These are phyloP conservation scores for Phytophthora fragariae DNA, from an alignment of 352 stramenopile genomes.

Conservation along the genomic window DNA sequence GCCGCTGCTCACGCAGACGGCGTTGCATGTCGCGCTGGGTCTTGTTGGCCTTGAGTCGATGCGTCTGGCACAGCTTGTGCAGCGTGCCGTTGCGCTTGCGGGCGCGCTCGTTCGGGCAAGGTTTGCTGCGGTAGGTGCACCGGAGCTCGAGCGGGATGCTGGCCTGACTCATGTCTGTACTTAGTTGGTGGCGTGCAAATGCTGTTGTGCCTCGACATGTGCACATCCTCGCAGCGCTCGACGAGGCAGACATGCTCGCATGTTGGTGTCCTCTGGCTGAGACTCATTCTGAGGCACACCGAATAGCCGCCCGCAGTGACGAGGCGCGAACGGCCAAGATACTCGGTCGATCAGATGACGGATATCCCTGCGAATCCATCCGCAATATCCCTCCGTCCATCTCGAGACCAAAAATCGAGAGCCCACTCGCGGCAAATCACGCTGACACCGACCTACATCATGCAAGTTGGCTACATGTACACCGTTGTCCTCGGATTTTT, in stretches of 20 bases:
- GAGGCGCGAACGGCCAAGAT: background rate
- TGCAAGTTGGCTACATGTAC: too few species aligned
- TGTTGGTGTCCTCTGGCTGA: background rate
- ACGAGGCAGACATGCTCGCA: background rate
- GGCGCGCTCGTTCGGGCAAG: conserved; percentile 54
- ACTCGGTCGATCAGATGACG: background rate
- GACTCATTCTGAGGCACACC: background rate
- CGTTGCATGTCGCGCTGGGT: conserved; percentile 61
- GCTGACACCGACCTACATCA: too few species aligned
- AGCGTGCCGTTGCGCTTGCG: conserved; percentile 57
- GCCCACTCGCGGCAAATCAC: background rate
- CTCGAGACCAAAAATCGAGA: background rate
- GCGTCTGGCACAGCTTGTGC: conserved; percentile 61
- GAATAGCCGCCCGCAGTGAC: background rate
- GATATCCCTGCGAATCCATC: background rate
- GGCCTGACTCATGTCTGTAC: conserved; percentile 29
- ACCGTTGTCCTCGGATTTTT: background rate
- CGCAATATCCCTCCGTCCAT: background rate
- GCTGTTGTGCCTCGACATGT: conserved; percentile 23
- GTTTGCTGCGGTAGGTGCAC: conserved; percentile 62
- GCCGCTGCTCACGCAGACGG: conserved; percentile 38
- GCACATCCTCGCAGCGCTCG: conserved; percentile 2
- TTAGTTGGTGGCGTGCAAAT: conserved; percentile 17
- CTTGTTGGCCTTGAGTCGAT: conserved; percentile 64
- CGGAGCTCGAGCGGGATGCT: conserved; percentile 36